phyloP scores from a whole-genome alignment of 768 basidiomycete genomes.

The Auricularia sp. region DNA sequence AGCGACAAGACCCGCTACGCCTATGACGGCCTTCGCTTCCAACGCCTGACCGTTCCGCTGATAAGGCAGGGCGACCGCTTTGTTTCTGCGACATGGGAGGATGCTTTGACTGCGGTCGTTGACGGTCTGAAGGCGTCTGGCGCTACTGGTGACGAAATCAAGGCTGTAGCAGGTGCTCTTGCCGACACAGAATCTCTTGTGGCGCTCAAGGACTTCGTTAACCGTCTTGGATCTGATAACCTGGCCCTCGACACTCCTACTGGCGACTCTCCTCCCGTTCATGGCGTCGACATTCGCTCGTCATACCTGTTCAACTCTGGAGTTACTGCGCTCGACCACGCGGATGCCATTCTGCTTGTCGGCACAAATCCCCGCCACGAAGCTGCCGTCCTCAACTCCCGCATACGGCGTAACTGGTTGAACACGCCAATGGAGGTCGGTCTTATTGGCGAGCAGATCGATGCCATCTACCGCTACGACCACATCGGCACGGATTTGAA shows the following conservation, averaged over 20 bases:
- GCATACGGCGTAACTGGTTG: slow-evolving; percentile 91
- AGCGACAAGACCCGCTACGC: slow-evolving; percentile 97
- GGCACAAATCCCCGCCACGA: slow-evolving; percentile 97
- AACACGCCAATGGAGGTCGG: slow-evolving; percentile 80
- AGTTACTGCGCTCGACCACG: slow-evolving; percentile 81
- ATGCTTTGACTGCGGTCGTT: slow-evolving; percentile 67
- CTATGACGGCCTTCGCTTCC: slow-evolving; percentile 90
- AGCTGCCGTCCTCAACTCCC: slow-evolving; percentile 92
- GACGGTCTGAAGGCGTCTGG: slow-evolving; percentile 73
- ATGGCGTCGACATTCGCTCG: slow-evolving; percentile 83
- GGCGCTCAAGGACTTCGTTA: slow-evolving; percentile 85
- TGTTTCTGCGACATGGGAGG: slow-evolving; percentile 82
- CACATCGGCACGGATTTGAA: slow-evolving; percentile 72
- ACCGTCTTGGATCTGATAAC: slow-evolving; percentile 92
- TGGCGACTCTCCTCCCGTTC: slow-evolving; percentile 57
- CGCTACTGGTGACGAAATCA: slow-evolving; percentile 84
- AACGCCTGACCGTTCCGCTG: slow-evolving; percentile 86
- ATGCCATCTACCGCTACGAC: slow-evolving; percentile 89
- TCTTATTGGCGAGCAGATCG: slow-evolving; percentile 80
- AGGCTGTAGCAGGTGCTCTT: slow-evolving; percentile 84
- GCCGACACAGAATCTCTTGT: slow-evolving; percentile 93
- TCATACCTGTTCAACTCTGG: slow-evolving; percentile 96
- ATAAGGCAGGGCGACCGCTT: slow-evolving; percentile 90
- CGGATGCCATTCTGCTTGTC: slow-evolving; percentile 86
- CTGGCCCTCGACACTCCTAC: slow-evolving; percentile 65